Conservation (phyloP, 306 rosid species). For the Dicorynia guianensis region DNA sequence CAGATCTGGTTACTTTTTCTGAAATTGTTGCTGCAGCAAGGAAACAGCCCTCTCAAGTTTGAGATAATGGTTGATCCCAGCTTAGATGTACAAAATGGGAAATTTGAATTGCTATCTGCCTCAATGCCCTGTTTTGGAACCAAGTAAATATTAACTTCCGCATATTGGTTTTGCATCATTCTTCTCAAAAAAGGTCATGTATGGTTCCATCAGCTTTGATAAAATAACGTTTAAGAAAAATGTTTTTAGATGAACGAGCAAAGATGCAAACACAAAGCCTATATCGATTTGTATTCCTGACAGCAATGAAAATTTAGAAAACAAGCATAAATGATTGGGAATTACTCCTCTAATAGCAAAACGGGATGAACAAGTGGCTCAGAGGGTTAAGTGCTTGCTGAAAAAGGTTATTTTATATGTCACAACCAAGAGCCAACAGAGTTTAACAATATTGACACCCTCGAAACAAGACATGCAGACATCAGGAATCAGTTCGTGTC, state of each 20-base stretch:
- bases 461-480: not conserved
- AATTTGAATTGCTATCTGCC: constrained; percentile 73
- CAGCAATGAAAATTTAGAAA: not conserved
- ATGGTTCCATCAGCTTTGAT: not conserved
- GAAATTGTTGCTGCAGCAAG: constrained; percentile 70
- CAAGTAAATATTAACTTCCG: constrained; percentile 11
- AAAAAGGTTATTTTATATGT: constrained; percentile 30
- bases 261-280: not conserved
- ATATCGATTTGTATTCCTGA: not conserved
- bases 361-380: not conserved
- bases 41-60: constrained; percentile 70
- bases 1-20: constrained; percentile 73
- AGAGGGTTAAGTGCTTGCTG: not conserved
- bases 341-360: too few species aligned
- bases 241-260: not conserved
- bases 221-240: not conserved
- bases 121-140: constrained; percentile 62
- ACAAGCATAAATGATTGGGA: not conserved
- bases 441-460: constrained; percentile 20
- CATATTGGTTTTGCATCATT: not conserved
- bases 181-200: not conserved
- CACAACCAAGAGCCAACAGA: constrained; percentile 23
- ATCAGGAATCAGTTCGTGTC: constrained; percentile 53
- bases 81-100: constrained; percentile 66
- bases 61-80: constrained; percentile 58